Evolutionary conservation across 768 basidiomycete species (phyloP), one percentile per base, ranked within the genome.

Genomic region (Albatrellus ellisii): DNA sequence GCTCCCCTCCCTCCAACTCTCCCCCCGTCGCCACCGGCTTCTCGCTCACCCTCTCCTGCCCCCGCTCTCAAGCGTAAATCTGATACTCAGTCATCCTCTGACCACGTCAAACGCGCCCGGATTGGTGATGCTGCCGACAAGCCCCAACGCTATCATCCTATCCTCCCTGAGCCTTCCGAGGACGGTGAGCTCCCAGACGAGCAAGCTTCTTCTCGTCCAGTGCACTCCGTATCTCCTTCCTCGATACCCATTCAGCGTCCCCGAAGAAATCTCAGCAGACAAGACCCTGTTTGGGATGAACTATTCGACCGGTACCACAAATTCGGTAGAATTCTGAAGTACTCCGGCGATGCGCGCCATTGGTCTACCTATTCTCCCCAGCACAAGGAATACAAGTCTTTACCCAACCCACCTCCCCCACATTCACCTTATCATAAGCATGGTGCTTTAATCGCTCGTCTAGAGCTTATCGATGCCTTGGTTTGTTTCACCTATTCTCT

Each of bases 401-500:
- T 86, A 10, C 58, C 64, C 4, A 66, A 73, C 49, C 80, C 85
- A 2, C 81, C 82, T 5, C 65, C 70, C 4, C 68, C 72, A 9
- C 70, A 70, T 47, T 83, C 83, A 0, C 62, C 71, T 27, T 88
- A 88, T 57, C 78, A 85, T 58, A 80, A 78, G 56, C 69, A 75
- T 48, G 83, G 80, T 15, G 75, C 76, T 17, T 62, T 84, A 48
- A 79, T 88, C 54, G 80, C 82, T 22, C 72, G 82, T 20, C 68
- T 88, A 15, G 86, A 88, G 56, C 76, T 84, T 36, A 62, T 86
- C 29, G 85, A 90, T 59, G 80, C 86, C 32, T 70, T 89, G 43
- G 65, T 89, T 32, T 82, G 80, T 61, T 90, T 89, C 61, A 75
- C 81, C 4, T 91, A 86, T 55, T 72, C 82, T 4, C 68, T 85